Evolutionary conservation across 2,329 filamentous ascomycete genomes (phyloP).

Genomic region (Nemania sp.): DNA sequence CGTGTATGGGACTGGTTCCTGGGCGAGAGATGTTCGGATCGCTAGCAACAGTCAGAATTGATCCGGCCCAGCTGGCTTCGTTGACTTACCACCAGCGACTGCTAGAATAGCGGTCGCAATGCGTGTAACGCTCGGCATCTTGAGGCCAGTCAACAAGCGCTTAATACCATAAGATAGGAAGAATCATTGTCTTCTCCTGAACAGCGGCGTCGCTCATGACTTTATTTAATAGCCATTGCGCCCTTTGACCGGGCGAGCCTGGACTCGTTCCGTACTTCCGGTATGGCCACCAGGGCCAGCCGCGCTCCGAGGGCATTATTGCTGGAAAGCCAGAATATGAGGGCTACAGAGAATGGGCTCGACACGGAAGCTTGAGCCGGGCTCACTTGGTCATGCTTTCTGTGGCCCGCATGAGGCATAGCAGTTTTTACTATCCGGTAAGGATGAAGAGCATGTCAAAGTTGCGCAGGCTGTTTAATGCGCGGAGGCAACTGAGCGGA

Average conservation of each 20-base stretch:
- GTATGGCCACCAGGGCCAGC: slow-evolving; percentile 33
- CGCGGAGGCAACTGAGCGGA: slow-evolving; percentile 29
- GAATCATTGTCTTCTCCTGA: slow-evolving; percentile 15
- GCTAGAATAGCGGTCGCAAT: slow-evolving; percentile 39
- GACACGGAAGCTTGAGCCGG: slow-evolving; percentile 35
- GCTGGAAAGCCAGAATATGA: slow-evolving; percentile 22
- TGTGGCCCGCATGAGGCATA: slow-evolving; percentile 34
- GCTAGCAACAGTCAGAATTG: slow-evolving; percentile 31
- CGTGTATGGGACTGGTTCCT: slow-evolving; percentile 36
- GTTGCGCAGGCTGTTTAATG: slow-evolving; percentile 31
- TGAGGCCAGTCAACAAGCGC: slow-evolving; percentile 34
- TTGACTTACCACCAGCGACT: slow-evolving; percentile 37
- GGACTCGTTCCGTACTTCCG: slow-evolving; percentile 35
- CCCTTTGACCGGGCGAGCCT: slow-evolving; percentile 24
- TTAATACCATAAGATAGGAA: slow-evolving; percentile 31
- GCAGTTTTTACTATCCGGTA: slow-evolving; percentile 32
- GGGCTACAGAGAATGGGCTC: slow-evolving; percentile 28
- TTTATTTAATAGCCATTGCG: slow-evolving; percentile 37
- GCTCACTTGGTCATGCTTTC: slow-evolving; percentile 26
- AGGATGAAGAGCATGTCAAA: slow-evolving; percentile 27
- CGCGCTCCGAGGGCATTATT: slow-evolving; percentile 11
- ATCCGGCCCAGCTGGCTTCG: background rate
- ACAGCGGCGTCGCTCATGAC: slow-evolving; percentile 23
- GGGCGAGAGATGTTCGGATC: slow-evolving; percentile 37
- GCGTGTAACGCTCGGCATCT: slow-evolving; percentile 39